Conservation (phyloP, 2,329 filamentous ascomycete species). For the Aspergillus sp. region DNA sequence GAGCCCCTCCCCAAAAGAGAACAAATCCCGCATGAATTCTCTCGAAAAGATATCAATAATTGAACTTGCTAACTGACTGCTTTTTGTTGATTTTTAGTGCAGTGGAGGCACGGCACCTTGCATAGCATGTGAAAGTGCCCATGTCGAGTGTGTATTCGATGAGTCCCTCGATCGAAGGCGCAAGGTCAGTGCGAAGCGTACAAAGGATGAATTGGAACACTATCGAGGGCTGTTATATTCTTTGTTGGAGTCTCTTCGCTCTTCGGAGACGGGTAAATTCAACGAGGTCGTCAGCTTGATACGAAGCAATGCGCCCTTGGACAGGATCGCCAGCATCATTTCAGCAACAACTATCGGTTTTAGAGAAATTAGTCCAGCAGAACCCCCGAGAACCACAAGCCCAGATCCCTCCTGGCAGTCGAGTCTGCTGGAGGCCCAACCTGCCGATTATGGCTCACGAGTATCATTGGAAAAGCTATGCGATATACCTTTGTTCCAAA, state of each 20-base stretch:
- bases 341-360: slow-evolving; percentile 12
- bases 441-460: slow-evolving; percentile 17
- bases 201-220: slow-evolving; percentile 28
- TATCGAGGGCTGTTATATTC: slow-evolving; percentile 27
- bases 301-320: slow-evolving; percentile 19
- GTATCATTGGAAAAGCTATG: slow-evolving; percentile 27
- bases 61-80: slow-evolving; percentile 2
- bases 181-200: slow-evolving; percentile 32
- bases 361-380: slow-evolving; percentile 9
- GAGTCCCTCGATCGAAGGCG: slow-evolving; percentile 31
- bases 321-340: slow-evolving; percentile 21
- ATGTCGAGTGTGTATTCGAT: slow-evolving; percentile 31
- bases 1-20: not conserved
- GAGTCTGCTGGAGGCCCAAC: not conserved
- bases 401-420: not conserved
- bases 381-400: slow-evolving; percentile 4
- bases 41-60: not conserved
- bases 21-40: not conserved
- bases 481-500: slow-evolving; percentile 29
- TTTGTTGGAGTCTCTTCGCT: slow-evolving; percentile 24
- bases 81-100: slow-evolving; percentile 19
- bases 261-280: slow-evolving; percentile 16
- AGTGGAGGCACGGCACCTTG: slow-evolving; percentile 31
- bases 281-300: slow-evolving; percentile 23
- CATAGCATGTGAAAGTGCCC: slow-evolving; percentile 26